Evolutionary conservation across 805 yeast genomes (phyloP), one percentile per base, ranked within the genome.

Genomic region (Pichia manshurica): DNA sequence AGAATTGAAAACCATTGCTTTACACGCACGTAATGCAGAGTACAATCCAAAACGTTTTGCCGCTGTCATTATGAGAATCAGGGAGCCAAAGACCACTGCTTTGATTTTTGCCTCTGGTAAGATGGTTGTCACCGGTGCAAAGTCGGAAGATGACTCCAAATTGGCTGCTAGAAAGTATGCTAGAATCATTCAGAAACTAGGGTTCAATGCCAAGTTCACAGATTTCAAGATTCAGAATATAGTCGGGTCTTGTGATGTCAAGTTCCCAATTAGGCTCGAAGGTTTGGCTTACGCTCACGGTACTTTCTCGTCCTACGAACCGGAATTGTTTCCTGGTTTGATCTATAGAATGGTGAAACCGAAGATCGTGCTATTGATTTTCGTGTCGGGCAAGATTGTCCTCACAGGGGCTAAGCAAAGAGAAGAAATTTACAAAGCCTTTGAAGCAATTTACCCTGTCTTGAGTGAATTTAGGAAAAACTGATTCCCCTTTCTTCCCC

Each of bases 331-430:
- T 69, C 99, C 99, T 3, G 99, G 99, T 62, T 77, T 93, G 59
- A 93, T 93, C 70, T 93, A 93, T 75, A 88, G 99, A 77, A 93
- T 93, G 99, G 99, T 93, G 58, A 91, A 91, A 67, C 99, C 99
- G 16, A 93, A 93, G 68, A 93, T 93, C 70, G 99, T 93, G 45
- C 72, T 93, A 61, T 77, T 93, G 69, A 90, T 93, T 58, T 93
- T 93, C 67, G 99, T 93, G 43, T 86, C 96, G 25, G 99, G 99
- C 31, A 93, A 93, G 68, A 93, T 93, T 69, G 99, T 93, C 45
- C 74, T 93, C 58, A 93, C 99, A 7, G 99, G 99, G 74, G 99
- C 99, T 17, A 93, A 93, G 67, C 97, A 93, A 69, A 84, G 99
- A 68, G 98, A 93, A 67, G 99, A 93, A 68, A 93, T 93, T 55